phyloP scores from a whole-genome alignment of 176 grass and related monocot species.

The Miscanthus lutarioriparius region DNA sequence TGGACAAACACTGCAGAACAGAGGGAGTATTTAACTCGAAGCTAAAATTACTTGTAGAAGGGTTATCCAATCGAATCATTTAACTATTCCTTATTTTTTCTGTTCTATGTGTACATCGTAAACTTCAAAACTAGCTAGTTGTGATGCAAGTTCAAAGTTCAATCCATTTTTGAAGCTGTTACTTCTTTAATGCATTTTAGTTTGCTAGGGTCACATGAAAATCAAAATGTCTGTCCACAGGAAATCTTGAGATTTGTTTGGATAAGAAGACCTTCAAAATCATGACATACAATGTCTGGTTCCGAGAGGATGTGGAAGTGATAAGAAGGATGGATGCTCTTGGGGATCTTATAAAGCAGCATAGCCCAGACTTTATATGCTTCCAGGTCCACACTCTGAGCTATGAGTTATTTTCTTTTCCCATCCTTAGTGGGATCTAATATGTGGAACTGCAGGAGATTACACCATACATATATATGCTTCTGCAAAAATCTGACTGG shows the following conservation, averaged over 20 bases:
- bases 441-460: conserved; percentile 70
- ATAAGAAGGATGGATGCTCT: conserved; percentile 62
- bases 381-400: conserved; percentile 57
- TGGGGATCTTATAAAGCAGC: conserved; percentile 62
- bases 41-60: neutral
- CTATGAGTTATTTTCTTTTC: conserved; percentile 14
- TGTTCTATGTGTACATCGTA: neutral
- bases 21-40: no score
- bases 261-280: conserved; percentile 59
- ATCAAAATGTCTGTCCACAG: conserved; percentile 31
- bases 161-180: neutral
- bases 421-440: neutral
- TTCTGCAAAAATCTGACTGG: conserved; percentile 75
- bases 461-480: conserved; percentile 61
- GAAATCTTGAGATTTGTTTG: conserved; percentile 12
- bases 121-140: neutral
- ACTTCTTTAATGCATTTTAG: neutral
- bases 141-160: neutral
- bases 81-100: neutral
- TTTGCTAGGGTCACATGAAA: conserved; percentile 15
- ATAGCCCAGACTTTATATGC: conserved; percentile 72
- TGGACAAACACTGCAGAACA: neutral
- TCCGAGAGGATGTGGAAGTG: conserved; percentile 87
- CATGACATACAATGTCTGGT: conserved; percentile 96
- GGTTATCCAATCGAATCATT: neutral